Evolutionary conservation across 139 green algal species (phyloP), one percentile per base, ranked within the genome.

Genomic region (Pseudopediastrum boryanum): DNA sequence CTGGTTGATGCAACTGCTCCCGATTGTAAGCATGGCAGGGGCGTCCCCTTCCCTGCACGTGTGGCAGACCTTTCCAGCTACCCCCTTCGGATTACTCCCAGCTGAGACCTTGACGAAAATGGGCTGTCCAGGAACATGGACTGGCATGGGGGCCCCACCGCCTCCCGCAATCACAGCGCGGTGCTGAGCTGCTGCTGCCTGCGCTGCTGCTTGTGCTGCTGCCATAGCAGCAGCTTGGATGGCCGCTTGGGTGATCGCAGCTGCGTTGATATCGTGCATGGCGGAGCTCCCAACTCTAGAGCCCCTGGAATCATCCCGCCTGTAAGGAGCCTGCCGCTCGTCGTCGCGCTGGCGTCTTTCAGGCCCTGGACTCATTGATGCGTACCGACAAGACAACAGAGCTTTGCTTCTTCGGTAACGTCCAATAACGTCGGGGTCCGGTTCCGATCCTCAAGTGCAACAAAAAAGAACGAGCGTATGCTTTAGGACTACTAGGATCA

Each of bases 11-110:
- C 83, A 86, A 8, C 72, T 83, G 29, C 79, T 81, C 19, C 88
- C 88, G 50, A 89, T 92, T 0, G 86, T 88, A 4, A 92, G 75
- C 61, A 92, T 78, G 16, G 86, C 85, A 21, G 86, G 86, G 8
- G 86, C 82, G 9, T 84, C 58, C 21, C 84, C 78, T 29, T 85
- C 77, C 29, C 85, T 78, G n/a, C 67, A 69, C 13, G 54, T 84
- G 75, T 89, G 85, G 12, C 82, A 82, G 23, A 89, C 69, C 73
- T 89, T 89, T 31, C 85, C 85, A 1, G 85, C 85, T 4, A 89
- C 78, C 7, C 78, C 58, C 39, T 84, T 80, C 7, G 79, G 73
- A 1, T 87, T 66, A 21, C 73, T 78, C 27, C 62, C 52, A 0
- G 36, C 78, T 1, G 68, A 82, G 0, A 89, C 84, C 63, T 89